These are phyloP conservation scores for Bullera alba DNA, from an alignment of 768 basidiomycete species.

Conservation along the genomic window DNA sequence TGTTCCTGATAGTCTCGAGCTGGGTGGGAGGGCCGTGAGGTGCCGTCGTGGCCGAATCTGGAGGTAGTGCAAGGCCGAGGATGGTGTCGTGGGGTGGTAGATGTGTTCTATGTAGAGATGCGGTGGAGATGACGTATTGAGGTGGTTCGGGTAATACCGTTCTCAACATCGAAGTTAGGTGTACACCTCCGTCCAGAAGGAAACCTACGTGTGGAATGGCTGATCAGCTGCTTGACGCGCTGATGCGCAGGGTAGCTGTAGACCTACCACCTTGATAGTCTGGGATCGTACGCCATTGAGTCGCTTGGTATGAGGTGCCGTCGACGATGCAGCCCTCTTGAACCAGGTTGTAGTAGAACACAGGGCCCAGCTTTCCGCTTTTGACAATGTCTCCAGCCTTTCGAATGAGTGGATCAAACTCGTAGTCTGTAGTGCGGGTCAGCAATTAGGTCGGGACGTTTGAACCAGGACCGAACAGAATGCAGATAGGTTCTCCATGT, in stretches of 20 bases:
- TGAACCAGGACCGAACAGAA: not conserved
- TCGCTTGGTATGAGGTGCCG: conserved; percentile 69
- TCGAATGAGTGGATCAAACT: conserved; percentile 29
- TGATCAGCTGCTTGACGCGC: too few relatives aligned
- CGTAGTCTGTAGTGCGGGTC: conserved; percentile 20
- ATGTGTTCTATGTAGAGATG: conserved; percentile 63
- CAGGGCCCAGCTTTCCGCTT: conserved; percentile 53
- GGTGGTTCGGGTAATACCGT: conserved; percentile 59
- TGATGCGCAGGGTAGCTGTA: too few relatives aligned
- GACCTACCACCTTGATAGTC: conserved; percentile 51
- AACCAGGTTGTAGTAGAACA: conserved; percentile 60
- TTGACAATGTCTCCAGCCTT: conserved; percentile 17
- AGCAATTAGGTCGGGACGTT: not conserved
- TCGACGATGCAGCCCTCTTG: conserved; percentile 55
- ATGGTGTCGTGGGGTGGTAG: conserved; percentile 77
- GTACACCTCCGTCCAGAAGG: conserved; percentile 54
- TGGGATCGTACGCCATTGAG: conserved; percentile 74
- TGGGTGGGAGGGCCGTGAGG: conserved; percentile 32
- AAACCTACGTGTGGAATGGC: conserved; percentile 58
- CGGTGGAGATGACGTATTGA: conserved; percentile 56
- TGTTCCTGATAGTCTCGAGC: conserved; percentile 13
- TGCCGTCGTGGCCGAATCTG: conserved; percentile 1
- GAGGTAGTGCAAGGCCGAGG: conserved; percentile 36
- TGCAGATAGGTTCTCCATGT: not conserved
- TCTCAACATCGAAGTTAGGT: conserved; percentile 48